Evolutionary conservation across 1,284 basidiomycete species (phyloP).

Genomic region (Mycosarcoma maydis): DNA sequence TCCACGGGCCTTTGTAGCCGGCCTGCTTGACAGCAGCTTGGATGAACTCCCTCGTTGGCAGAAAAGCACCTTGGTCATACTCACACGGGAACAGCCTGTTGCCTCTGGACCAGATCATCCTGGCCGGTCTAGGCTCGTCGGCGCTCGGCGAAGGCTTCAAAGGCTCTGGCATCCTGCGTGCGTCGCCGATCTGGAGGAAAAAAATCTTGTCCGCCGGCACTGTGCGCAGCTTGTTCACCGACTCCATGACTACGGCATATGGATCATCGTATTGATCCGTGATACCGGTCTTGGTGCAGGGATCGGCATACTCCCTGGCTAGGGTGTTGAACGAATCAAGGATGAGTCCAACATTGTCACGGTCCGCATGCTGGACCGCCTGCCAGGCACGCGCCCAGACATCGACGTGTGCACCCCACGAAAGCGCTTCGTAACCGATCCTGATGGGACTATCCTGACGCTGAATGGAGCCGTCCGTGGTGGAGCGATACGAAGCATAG

Average conservation of each 20-base stretch:
- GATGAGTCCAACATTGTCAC: slow-evolving; percentile 66
- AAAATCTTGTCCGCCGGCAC: slow-evolving; percentile 61
- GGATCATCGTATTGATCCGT: slow-evolving; percentile 39
- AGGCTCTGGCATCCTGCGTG: slow-evolving; percentile 40
- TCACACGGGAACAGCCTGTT: slow-evolving; percentile 67
- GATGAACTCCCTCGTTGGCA: slow-evolving; percentile 65
- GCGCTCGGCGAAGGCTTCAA: slow-evolving; percentile 55
- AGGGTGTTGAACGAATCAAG: slow-evolving; percentile 69
- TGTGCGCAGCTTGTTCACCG: slow-evolving; percentile 32
- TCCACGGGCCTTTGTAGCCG: slow-evolving; percentile 67
- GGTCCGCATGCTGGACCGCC: slow-evolving; percentile 58
- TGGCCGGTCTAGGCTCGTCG: slow-evolving; percentile 62
- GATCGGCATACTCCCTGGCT: slow-evolving; percentile 66
- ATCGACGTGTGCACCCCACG: slow-evolving; percentile 57
- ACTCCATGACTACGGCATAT: slow-evolving; percentile 47
- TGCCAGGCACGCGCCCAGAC: slow-evolving; percentile 66
- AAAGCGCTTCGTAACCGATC: slow-evolving; percentile 60
- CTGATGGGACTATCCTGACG: slow-evolving; percentile 26
- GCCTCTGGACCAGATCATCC: slow-evolving; percentile 67
- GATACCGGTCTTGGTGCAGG: slow-evolving; percentile 49
- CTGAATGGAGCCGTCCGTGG: slow-evolving; percentile 16
- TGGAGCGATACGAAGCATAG: background rate
- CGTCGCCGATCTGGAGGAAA: slow-evolving; percentile 68
- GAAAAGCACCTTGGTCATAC: slow-evolving; percentile 62
- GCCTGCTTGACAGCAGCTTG: slow-evolving; percentile 57